Conservation (phyloP, 164 flowering plant species). For the Platanus orientalis region DNA sequence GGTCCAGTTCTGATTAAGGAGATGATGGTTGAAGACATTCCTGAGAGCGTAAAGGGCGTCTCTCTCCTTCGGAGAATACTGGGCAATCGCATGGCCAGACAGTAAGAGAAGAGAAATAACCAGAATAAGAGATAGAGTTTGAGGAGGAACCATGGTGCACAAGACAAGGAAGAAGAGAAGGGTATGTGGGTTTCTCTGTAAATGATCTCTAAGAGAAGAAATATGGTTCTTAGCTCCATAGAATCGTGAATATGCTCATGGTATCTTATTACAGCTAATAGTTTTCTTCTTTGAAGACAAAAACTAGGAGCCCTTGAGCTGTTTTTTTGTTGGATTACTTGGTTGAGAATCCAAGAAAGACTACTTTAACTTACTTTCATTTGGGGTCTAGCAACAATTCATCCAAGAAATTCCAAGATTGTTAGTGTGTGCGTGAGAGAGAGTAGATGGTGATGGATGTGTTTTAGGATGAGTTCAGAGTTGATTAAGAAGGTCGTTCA, state of each 20-base stretch:
- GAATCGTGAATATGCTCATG: conserved; percentile 14
- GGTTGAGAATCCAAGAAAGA: conserved; percentile 11
- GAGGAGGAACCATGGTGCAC: conserved; percentile 10
- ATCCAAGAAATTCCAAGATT: too few relatives aligned
- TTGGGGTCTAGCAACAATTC: too few relatives aligned
- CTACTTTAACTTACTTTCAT: too few relatives aligned
- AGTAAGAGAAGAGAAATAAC: conserved; percentile 7
- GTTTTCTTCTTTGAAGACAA: conserved; percentile 15
- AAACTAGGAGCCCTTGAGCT: conserved; percentile 10
- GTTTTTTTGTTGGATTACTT: conserved; percentile 1
- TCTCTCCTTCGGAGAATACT: conserved; percentile 22
- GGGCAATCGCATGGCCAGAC: not conserved
- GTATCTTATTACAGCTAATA: conserved; percentile 12
- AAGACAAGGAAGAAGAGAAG: not conserved
- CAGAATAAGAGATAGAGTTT: not conserved
- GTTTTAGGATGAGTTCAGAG: too few relatives aligned
- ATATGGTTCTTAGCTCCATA: not conserved
- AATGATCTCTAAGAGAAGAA: not conserved
- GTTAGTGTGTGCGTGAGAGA: too few relatives aligned
- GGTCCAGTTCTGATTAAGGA: conserved; percentile 38
- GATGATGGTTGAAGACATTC: conserved; percentile 25
- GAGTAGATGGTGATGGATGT: too few relatives aligned
- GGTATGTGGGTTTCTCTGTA: not conserved
- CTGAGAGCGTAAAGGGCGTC: conserved; percentile 40
- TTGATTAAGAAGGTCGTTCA: too few relatives aligned